Conservation (phyloP, 768 basidiomycete genomes). For the Podaxis sp. region DNA sequence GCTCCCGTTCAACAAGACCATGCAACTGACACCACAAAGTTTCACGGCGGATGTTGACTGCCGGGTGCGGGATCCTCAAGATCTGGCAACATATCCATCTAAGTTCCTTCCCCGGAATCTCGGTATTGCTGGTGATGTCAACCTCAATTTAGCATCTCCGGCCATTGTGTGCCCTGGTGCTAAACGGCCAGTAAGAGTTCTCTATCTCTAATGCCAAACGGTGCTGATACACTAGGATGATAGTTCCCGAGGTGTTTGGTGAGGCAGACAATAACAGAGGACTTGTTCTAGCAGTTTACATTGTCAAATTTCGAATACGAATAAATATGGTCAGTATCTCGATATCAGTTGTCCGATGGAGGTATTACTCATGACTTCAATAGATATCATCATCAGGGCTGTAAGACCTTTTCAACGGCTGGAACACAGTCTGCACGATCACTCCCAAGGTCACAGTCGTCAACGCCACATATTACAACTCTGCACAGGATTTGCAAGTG, state of each 20-base stretch:
- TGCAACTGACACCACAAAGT: neutral
- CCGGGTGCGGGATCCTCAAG: neutral
- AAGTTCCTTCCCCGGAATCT: neutral
- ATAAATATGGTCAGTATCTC: neutral
- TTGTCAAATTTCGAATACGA: conserved; percentile 1
- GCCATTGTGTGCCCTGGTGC: neutral
- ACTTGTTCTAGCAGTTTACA: neutral
- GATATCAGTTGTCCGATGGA: neutral
- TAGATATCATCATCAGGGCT: conserved; percentile 1
- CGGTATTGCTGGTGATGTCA: neutral
- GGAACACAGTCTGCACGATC: neutral
- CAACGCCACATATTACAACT: neutral
- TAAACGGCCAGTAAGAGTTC: neutral
- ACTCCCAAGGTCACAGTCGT: neutral
- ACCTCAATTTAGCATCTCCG: neutral
- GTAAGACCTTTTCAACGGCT: neutral
- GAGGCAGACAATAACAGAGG: neutral
- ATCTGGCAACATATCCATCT: neutral
- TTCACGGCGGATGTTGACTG: neutral
- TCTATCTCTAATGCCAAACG: neutral
- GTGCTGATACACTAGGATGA: neutral
- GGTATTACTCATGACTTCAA: neutral
- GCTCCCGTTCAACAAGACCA: conserved; percentile 5
- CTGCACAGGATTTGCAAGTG: too few species aligned
- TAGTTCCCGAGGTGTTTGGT: neutral